Conservation (phyloP, 2,329 filamentous ascomycete species). For the Emmonsiellopsis sp. region DNA sequence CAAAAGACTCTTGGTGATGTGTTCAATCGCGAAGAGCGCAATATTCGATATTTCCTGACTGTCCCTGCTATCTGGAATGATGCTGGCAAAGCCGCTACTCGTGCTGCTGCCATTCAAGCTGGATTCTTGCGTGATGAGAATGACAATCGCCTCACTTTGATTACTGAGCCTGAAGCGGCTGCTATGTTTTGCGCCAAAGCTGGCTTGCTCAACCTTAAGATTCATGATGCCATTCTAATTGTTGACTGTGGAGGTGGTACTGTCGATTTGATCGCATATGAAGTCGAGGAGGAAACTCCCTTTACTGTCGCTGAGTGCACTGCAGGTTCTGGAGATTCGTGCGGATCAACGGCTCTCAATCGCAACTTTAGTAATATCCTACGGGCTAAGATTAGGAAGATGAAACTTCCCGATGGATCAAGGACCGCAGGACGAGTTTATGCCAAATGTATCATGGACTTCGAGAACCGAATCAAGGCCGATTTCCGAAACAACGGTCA, state of each 20-base stretch:
- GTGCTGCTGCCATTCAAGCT: slow-evolving; percentile 91
- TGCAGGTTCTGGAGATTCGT: slow-evolving; percentile 92
- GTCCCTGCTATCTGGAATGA: slow-evolving; percentile 99
- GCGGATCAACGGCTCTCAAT: slow-evolving; percentile 95
- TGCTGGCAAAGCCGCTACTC: slow-evolving; percentile 91
- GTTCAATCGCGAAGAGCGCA: slow-evolving; percentile 94
- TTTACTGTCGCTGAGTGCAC: slow-evolving; percentile 97
- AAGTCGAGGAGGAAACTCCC: slow-evolving; percentile 94
- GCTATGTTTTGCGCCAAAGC: slow-evolving; percentile 98
- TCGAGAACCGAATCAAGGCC: slow-evolving; percentile 98
- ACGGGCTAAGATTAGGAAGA: slow-evolving; percentile 95
- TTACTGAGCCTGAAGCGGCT: slow-evolving; percentile 93
- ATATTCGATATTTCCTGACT: slow-evolving; percentile 94
- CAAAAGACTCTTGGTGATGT: slow-evolving; percentile 96
- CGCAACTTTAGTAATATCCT: slow-evolving; percentile 98
- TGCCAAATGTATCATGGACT: slow-evolving; percentile 99
- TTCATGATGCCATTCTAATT: slow-evolving; percentile 97
- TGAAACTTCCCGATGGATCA: slow-evolving; percentile 95
- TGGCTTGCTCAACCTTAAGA: slow-evolving; percentile 87
- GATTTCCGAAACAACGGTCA: slow-evolving; percentile 99
- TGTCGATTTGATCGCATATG: slow-evolving; percentile 97
- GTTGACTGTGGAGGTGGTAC: slow-evolving; percentile 98
- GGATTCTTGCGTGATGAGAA: slow-evolving; percentile 96
- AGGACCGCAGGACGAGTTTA: slow-evolving; percentile 97
- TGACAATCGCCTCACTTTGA: slow-evolving; percentile 87